These are phyloP conservation scores for Cucumis hystrix DNA, from an alignment of 306 rosid genomes.

Conservation along the genomic window DNA sequence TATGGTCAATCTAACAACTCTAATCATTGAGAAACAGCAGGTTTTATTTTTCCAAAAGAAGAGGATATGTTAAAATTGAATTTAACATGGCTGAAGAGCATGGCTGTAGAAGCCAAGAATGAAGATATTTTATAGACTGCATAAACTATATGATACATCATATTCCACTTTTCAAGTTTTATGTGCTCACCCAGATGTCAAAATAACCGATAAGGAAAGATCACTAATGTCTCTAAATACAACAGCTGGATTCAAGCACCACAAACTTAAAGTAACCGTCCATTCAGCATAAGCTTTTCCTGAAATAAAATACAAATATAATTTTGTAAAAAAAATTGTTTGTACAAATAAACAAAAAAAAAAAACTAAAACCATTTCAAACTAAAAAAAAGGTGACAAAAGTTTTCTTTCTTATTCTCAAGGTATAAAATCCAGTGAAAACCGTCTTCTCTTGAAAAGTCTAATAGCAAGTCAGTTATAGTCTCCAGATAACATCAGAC, in stretches of 20 bases:
- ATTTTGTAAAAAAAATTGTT: background rate
- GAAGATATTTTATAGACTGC: background rate
- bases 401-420: background rate
- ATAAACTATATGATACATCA: background rate
- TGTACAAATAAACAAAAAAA: too few relatives aligned
- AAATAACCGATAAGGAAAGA: slow-evolving; percentile 74
- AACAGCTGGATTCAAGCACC: slow-evolving; percentile 97
- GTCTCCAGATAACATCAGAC: background rate
- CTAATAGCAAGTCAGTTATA: background rate
- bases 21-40: background rate
- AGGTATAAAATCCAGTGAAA: background rate
- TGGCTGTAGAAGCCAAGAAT: background rate
- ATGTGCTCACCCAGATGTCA: slow-evolving; percentile 75
- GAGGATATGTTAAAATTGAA: slow-evolving; percentile 3
- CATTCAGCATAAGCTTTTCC: slow-evolving; percentile 58
- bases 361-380: background rate
- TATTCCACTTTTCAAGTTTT: background rate
- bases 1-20: background rate
- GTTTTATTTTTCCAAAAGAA: background rate
- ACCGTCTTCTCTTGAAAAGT: background rate
- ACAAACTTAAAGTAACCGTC: slow-evolving; percentile 74
- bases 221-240: slow-evolving; percentile 83
- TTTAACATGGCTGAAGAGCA: background rate
- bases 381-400: background rate
- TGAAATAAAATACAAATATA: slow-evolving; percentile 16